These are phyloP conservation scores for Brassica cretica DNA, from an alignment of 345 rosid genomes.

Conservation along the genomic window DNA sequence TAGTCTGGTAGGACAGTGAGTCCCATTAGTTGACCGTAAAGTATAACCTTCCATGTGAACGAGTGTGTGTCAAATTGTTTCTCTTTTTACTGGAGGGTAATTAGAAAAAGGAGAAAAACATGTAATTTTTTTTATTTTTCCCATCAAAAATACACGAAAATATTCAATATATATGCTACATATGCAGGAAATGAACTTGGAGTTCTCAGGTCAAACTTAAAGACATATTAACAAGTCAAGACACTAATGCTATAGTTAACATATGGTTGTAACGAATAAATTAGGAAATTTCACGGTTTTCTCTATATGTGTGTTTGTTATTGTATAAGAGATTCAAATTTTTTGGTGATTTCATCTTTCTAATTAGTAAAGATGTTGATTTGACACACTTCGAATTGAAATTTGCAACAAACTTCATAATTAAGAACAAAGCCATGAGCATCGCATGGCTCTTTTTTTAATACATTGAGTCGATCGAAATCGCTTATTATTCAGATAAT, in stretches of 20 bases:
- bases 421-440: background rate
- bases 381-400: background rate
- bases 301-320: slow-evolving; percentile 7
- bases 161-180: background rate
- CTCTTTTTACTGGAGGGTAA: background rate
- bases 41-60: background rate
- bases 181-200: background rate
- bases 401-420: background rate
- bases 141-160: background rate
- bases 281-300: slow-evolving; percentile 21
- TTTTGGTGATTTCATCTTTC: background rate
- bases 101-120: background rate
- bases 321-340: background rate
- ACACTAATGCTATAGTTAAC: background rate
- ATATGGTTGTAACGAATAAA: slow-evolving; percentile 19
- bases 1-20: background rate
- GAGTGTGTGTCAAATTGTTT: background rate
- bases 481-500: background rate
- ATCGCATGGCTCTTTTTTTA: slow-evolving; percentile 6
- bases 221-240: background rate
- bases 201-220: background rate
- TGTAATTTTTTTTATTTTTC: background rate
- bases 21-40: background rate
- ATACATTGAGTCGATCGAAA: background rate
- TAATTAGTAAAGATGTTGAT: background rate